Evolutionary conservation across 495 filamentous ascomycete genomes (phyloP), one percentile per base, ranked within the genome.

Genomic region (Cladorrhinum samala): DNA sequence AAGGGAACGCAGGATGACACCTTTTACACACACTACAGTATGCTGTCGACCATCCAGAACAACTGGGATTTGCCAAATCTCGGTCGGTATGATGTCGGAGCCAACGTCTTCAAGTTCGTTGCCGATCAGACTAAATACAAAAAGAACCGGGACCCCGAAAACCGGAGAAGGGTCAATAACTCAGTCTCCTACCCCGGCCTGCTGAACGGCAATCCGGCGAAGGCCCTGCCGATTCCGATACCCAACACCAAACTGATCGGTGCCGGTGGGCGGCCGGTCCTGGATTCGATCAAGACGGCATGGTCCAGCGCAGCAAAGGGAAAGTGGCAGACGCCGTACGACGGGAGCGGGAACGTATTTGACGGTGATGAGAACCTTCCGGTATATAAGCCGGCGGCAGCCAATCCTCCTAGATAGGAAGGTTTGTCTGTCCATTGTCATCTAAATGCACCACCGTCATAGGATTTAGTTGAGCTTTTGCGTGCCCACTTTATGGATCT

Each of bases 1-100:
- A 75, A 73, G 57, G 82, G 82, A 23, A 84, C 81, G 9, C 67
- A 61, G 23, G 85, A 88, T 54, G 62, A 79, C 63, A 86, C 81
- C 11, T 84, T 87, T 65, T 87, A 87, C 65, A 86, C 81, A 11
- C 84, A 87, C 65, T 87, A 84, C 74, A 86, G 83, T 21, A 76
- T 81, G 46, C 73, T 87, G 42, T 77, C 84, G 4, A 82, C 82
- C 6, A 50, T 85, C 18, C 74, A 84, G 49, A 74, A 79, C 41
- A 88, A 88, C 72, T 87, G 83, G 83, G 81, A 69, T 13, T 71
- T 87, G 30, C 80, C 82, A 16, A 77, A 79, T 27, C 76, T 88
- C 8, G 85, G 85, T 9, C 75, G 85, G 58, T 87, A 83, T 71
- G 84, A 88, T 57, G 83, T 84, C 39, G 84, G 84, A 52, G 84